Percentiles rank a stretch among this genome's conserved stretches.
These are phyloP conservation scores for Nevesoporus exiguus DNA, from an alignment of 768 basidiomycete genomes.

Conservation along the genomic window DNA sequence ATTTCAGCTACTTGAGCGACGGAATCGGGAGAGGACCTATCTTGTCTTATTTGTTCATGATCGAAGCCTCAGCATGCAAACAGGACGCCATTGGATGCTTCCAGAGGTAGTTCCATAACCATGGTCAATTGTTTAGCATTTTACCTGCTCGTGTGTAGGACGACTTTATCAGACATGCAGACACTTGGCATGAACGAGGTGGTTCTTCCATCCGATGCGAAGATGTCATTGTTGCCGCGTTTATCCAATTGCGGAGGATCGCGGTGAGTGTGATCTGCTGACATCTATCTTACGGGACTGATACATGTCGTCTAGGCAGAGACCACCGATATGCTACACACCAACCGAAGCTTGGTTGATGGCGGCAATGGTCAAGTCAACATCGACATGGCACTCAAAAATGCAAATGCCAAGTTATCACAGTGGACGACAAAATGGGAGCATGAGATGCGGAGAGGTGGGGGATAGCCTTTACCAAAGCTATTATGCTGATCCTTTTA, in stretches of 20 bases:
- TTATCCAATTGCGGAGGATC: constrained; percentile 73
- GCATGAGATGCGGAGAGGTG: constrained; percentile 68
- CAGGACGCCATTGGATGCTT: constrained; percentile 85
- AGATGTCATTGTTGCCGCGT: constrained; percentile 77
- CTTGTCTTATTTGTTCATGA: constrained; percentile 85
- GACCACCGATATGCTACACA: constrained; percentile 69
- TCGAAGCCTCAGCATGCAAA: constrained; percentile 82
- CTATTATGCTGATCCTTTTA: constrained; percentile 6
- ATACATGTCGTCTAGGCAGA: constrained; percentile 50
- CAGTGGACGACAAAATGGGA: constrained; percentile 74
- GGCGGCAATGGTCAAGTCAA: constrained; percentile 61
- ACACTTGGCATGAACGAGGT: constrained; percentile 66
- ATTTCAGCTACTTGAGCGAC: constrained; percentile 66
- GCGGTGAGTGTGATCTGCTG: constrained; percentile 49
- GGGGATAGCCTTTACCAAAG: constrained; percentile 6
- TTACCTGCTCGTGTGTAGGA: constrained; percentile 37
- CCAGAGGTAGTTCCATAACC: constrained; percentile 48
- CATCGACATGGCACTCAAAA: constrained; percentile 66
- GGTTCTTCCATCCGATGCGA: constrained; percentile 58
- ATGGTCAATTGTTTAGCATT: constrained; percentile 4
- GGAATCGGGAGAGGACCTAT: constrained; percentile 83
- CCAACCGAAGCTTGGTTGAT: constrained; percentile 43
- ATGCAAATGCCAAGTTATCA: constrained; percentile 68
- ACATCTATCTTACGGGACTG: not conserved
- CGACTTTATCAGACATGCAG: constrained; percentile 67